These are phyloP conservation scores for Rhizopus microsporus DNA, from an alignment of 371 early-diverging fungal genomes.

Conservation along the genomic window DNA sequence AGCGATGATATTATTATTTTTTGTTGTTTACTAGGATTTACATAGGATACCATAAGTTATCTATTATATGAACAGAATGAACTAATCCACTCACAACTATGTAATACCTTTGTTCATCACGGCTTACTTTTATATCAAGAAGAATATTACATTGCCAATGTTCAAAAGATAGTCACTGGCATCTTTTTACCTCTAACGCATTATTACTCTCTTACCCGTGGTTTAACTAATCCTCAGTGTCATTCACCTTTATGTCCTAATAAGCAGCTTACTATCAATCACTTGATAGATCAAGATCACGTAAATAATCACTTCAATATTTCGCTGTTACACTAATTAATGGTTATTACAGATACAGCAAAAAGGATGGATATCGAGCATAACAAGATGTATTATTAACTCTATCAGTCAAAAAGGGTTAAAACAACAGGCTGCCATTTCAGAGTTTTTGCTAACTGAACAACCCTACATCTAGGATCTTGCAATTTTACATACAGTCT, in stretches of 20 bases:
- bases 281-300: slow-evolving; percentile 2
- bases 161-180: slow-evolving; percentile 14
- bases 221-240: slow-evolving; percentile 17
- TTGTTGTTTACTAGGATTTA: slow-evolving; percentile 4
- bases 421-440: slow-evolving; percentile 41
- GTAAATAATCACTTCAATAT: neutral
- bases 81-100: slow-evolving; percentile 20
- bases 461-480: slow-evolving; percentile 34
- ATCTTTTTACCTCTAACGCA: slow-evolving; percentile 30
- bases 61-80: slow-evolving; percentile 25
- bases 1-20: slow-evolving; percentile 10
- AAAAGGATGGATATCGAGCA: slow-evolving; percentile 26
- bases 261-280: slow-evolving; percentile 15
- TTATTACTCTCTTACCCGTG: slow-evolving; percentile 39
- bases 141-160: neutral
- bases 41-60: slow-evolving; percentile 30
- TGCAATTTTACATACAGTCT: slow-evolving; percentile 26
- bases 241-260: slow-evolving; percentile 41
- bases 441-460: slow-evolving; percentile 35
- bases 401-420: slow-evolving; percentile 24
- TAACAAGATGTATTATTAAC: slow-evolving; percentile 21
- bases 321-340: neutral
- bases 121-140: slow-evolving; percentile 1
- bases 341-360: neutral
- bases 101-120: slow-evolving; percentile 25